Conservation (phyloP, 2,329 filamentous ascomycete species). For the Graphilbum fragrans region DNA sequence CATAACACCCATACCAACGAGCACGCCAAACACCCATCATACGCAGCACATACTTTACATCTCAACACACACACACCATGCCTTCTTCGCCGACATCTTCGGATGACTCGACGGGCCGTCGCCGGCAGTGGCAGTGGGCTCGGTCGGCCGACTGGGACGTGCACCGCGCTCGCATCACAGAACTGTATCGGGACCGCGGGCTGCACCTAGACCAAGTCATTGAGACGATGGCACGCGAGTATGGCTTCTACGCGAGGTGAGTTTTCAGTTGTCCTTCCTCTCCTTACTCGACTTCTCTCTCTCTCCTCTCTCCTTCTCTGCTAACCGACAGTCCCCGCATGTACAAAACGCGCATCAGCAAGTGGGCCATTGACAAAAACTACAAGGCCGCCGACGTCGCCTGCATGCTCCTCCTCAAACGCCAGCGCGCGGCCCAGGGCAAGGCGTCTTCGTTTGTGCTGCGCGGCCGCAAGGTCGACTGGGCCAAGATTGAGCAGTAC, state of each 20-base stretch:
- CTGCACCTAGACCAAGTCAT: conserved; percentile 16
- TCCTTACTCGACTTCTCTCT: neutral
- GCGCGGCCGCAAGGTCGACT: conserved; percentile 15
- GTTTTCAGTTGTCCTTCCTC: neutral
- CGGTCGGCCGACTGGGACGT: conserved; percentile 15
- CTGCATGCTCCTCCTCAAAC: conserved; percentile 14
- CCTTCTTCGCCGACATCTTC: conserved; percentile 2
- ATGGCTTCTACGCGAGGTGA: conserved; percentile 15
- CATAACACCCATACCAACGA: too few relatives aligned
- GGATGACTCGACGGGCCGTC: conserved; percentile 1
- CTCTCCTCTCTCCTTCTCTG: neutral
- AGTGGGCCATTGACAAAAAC: conserved; percentile 21
- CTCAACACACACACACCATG: neutral
- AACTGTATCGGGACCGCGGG: conserved; percentile 15
- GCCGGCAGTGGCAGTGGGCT: conserved; percentile 7
- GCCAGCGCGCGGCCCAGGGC: conserved; percentile 13
- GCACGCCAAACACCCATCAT: neutral
- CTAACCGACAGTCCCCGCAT: conserved; percentile 15
- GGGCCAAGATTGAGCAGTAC: conserved; percentile 16
- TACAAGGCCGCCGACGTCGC: conserved; percentile 17
- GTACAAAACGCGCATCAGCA: conserved; percentile 21
- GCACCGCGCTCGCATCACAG: conserved; percentile 14
- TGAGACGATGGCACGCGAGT: conserved; percentile 14
- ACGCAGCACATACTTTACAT: neutral
- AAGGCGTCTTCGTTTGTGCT: conserved; percentile 15